These are phyloP conservation scores for Debaryomycetaceae sp. DNA, from an alignment of 1,139 yeast genomes.

Conservation along the genomic window DNA sequence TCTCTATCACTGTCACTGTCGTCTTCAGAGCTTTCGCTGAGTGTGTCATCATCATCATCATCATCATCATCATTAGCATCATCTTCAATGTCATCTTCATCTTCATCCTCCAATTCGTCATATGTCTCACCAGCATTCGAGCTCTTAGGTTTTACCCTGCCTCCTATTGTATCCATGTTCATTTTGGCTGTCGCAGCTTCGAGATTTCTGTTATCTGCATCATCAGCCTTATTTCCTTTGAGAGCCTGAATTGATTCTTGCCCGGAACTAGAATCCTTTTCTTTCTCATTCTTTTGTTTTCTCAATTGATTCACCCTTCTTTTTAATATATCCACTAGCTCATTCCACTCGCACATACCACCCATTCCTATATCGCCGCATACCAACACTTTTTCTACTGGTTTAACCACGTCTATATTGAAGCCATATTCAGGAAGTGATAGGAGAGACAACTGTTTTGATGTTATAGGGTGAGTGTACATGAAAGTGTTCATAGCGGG, in stretches of 20 bases:
- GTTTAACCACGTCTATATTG: conserved; percentile 75
- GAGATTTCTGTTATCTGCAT: background rate
- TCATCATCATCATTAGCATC: conserved; percentile 34
- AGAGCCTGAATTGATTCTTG: background rate
- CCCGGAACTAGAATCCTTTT: background rate
- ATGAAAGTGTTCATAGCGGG: conserved; percentile 98
- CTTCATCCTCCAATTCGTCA: conserved; percentile 4
- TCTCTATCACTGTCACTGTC: too few species aligned
- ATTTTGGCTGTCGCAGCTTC: background rate
- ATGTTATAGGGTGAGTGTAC: conserved; percentile 93
- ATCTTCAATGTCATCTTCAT: conserved; percentile 19
- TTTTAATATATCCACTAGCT: conserved; percentile 76
- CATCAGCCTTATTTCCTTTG: background rate
- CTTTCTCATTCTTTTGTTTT: conserved; percentile 7
- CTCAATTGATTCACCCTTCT: conserved; percentile 42
- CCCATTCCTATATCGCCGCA: conserved; percentile 98
- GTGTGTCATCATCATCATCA: conserved; percentile 18
- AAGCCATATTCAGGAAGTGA: conserved; percentile 39
- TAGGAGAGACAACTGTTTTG: conserved; percentile 67
- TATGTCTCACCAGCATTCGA: background rate
- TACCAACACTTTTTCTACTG: conserved; percentile 88
- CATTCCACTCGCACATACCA: conserved; percentile 97
- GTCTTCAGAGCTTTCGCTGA: too few species aligned
- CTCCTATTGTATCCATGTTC: conserved; percentile 5
- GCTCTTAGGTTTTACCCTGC: background rate